These are phyloP conservation scores for Aulographum hederae DNA, from an alignment of 2,329 filamentous ascomycete species.

Conservation along the genomic window DNA sequence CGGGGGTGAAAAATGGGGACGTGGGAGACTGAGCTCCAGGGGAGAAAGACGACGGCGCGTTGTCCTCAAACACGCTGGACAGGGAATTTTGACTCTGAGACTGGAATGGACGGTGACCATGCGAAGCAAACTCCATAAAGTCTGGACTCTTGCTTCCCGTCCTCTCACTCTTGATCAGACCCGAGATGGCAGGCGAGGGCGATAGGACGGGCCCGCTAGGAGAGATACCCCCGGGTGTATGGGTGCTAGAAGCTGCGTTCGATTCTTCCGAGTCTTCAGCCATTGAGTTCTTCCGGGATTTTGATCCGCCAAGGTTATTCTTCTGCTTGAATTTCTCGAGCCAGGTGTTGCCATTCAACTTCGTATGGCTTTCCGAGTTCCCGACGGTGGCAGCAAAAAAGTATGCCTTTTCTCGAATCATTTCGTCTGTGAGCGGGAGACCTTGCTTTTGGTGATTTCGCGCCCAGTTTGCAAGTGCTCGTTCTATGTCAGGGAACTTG, in stretches of 20 bases:
- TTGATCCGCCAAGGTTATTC: constrained; percentile 39
- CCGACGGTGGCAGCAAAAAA: constrained; percentile 63
- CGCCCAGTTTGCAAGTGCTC: constrained; percentile 74
- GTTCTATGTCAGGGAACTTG: constrained; percentile 80
- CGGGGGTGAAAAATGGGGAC: constrained; percentile 62
- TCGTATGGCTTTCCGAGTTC: constrained; percentile 52
- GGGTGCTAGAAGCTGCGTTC: constrained; percentile 35
- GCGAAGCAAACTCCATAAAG: constrained; percentile 40
- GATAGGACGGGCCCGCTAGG: constrained; percentile 43
- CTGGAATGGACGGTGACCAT: constrained; percentile 42
- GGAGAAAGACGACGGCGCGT: constrained; percentile 48
- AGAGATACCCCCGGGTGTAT: constrained; percentile 49
- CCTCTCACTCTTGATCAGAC: constrained; percentile 48
- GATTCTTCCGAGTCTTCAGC: constrained; percentile 47
- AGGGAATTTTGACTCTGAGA: constrained; percentile 49
- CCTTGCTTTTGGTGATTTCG: constrained; percentile 65
- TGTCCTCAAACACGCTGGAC: constrained; percentile 48
- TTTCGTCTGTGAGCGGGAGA: constrained; percentile 53
- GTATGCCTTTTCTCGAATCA: constrained; percentile 67
- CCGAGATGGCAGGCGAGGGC: background rate
- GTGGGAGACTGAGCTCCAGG: constrained; percentile 55
- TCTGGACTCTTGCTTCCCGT: constrained; percentile 37
- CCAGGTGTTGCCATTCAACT: constrained; percentile 59
- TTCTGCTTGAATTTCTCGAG: constrained; percentile 93
- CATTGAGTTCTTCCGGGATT: constrained; percentile 34